Evolutionary conservation across 495 filamentous ascomycete genomes (phyloP).

Genomic region (Penicillium tannophilum): DNA sequence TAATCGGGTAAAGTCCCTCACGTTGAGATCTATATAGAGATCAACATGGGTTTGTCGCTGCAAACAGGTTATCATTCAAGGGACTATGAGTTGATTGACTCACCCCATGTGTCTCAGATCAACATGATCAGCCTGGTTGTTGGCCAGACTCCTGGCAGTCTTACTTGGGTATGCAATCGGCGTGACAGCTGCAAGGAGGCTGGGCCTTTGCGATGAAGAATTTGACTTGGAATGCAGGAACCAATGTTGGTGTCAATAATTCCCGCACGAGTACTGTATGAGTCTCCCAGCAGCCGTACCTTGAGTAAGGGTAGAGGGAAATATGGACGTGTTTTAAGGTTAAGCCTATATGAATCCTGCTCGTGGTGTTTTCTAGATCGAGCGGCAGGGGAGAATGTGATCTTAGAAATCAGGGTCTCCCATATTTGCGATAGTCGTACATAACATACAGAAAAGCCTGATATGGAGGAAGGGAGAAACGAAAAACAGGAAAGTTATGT

Average conservation of each 20-base stretch:
- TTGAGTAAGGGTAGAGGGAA: not conserved
- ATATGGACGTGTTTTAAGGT: not conserved
- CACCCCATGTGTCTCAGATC: constrained; percentile 11
- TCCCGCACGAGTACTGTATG: not conserved
- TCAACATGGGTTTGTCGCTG: not conserved
- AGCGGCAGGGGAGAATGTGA: not conserved
- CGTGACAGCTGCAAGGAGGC: constrained; percentile 28
- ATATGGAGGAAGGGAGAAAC: not conserved
- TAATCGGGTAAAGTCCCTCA: constrained; percentile 14
- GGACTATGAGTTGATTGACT: not conserved
- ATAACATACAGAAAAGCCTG: not conserved
- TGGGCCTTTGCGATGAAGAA: constrained; percentile 18
- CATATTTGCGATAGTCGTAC: not conserved
- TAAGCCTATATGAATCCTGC: no score
- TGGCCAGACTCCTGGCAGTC: not conserved
- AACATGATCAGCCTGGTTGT: not conserved
- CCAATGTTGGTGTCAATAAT: constrained; percentile 8
- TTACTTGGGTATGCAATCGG: constrained; percentile 23
- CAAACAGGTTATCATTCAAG: not conserved
- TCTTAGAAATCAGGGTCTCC: not conserved
- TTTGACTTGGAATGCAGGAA: constrained; percentile 25
- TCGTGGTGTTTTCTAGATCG: not conserved
- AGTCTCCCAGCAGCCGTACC: not conserved
- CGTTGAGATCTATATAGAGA: not conserved
- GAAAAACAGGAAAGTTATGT: constrained; percentile 7